Evolutionary conservation across 2,329 filamentous ascomycete genomes (phyloP).

Genomic region (Trichoderma breve): DNA sequence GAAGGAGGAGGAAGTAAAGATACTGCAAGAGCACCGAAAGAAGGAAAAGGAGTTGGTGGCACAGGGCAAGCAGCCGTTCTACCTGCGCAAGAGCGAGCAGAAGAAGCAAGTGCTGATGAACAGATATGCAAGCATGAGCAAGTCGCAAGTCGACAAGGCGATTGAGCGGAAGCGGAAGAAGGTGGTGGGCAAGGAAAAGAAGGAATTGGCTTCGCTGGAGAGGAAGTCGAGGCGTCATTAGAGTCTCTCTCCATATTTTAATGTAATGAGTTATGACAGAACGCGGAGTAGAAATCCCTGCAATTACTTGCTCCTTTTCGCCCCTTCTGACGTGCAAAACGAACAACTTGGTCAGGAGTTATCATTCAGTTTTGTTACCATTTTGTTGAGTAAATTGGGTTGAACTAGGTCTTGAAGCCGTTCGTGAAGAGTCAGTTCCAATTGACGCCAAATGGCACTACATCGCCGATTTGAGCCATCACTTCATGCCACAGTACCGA

Average conservation of each 20-base stretch:
- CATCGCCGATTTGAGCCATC: background rate
- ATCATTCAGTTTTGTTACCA: too few species aligned
- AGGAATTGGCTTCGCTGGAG: conserved; percentile 53
- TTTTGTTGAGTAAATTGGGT: too few species aligned
- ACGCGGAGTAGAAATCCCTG: background rate
- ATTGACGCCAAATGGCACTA: background rate
- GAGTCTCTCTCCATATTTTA: background rate
- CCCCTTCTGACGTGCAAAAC: too few species aligned
- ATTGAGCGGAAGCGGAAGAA: conserved; percentile 91
- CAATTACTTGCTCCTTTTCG: background rate
- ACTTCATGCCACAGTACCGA: background rate
- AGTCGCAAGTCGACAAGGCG: conserved; percentile 76
- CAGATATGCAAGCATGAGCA: conserved; percentile 79
- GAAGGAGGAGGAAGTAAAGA: conserved; percentile 66
- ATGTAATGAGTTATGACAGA: conserved; percentile 6
- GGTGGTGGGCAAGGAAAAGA: conserved; percentile 80
- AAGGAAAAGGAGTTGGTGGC: conserved; percentile 81
- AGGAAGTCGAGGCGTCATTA: conserved; percentile 26
- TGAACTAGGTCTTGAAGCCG: background rate
- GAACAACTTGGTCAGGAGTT: too few species aligned
- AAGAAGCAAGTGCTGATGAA: conserved; percentile 81
- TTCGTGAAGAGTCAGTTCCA: background rate
- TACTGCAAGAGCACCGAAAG: conserved; percentile 73
- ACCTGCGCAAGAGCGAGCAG: conserved; percentile 86
- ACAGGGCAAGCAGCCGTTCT: conserved; percentile 90